A percentile compares a stretch with the other conserved stretches of the same genome.
These are phyloP conservation scores for Alternaria sp. DNA, from an alignment of 2,329 filamentous ascomycete species.

Conservation along the genomic window DNA sequence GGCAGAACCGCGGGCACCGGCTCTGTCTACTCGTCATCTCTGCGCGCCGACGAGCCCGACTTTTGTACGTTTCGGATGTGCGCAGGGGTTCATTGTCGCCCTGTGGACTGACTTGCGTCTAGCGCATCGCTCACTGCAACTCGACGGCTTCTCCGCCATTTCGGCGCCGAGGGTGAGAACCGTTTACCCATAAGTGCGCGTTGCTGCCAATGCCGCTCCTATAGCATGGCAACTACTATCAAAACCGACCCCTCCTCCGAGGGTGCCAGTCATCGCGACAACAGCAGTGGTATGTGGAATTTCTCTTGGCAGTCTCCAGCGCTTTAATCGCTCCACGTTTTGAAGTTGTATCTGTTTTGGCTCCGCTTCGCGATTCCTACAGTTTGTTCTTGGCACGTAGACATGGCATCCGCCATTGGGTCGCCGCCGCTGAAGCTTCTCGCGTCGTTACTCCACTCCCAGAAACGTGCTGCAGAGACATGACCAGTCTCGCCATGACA, in stretches of 20 bases:
- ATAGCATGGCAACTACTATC: constrained; percentile 44
- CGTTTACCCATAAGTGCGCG: constrained; percentile 18
- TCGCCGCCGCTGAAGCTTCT: constrained; percentile 15
- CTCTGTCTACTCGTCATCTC: constrained; percentile 5
- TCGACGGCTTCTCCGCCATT: constrained; percentile 12
- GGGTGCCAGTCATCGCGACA: constrained; percentile 34
- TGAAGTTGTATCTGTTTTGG: constrained; percentile 42
- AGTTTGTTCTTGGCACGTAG: constrained; percentile 26
- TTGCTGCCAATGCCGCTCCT: constrained; percentile 35
- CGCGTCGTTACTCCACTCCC: constrained; percentile 17
- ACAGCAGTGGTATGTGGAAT: constrained; percentile 43
- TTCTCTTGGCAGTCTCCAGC: constrained; percentile 23
- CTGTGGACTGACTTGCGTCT: constrained; percentile 31
- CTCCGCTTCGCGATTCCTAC: constrained; percentile 35
- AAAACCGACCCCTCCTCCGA: constrained; percentile 41
- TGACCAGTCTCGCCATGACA: constrained; percentile 38
- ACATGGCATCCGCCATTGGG: constrained; percentile 26
- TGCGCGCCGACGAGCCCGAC: constrained; percentile 1
- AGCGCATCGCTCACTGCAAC: constrained; percentile 15
- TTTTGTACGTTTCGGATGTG: constrained; percentile 35
- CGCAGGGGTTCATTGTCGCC: constrained; percentile 26
- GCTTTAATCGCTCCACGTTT: constrained; percentile 38
- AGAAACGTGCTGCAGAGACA: constrained; percentile 37
- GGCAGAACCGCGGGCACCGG: neutral
- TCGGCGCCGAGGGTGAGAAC: constrained; percentile 10